Evolutionary conservation across 1,284 basidiomycete genomes (phyloP).

Genomic region (Austroboletus niveus): DNA sequence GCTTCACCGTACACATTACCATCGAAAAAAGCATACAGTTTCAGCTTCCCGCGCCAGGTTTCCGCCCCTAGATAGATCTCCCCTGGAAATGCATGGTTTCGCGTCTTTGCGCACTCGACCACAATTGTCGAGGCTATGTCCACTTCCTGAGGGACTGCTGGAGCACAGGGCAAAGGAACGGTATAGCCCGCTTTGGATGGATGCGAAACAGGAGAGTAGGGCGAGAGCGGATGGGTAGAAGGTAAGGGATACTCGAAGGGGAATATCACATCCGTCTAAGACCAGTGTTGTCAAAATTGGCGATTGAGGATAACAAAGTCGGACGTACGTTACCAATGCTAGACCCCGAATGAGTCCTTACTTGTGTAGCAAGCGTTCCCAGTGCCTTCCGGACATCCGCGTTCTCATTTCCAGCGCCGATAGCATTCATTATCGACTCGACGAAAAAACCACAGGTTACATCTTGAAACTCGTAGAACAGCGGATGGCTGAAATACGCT

Average conservation of each 20-base stretch:
- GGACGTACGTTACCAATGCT: background rate
- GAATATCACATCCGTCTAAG: background rate
- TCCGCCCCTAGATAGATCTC: constrained; percentile 49
- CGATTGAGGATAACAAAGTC: background rate
- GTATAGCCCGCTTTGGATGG: background rate
- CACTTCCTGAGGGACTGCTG: background rate
- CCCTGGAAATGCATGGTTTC: constrained; percentile 42
- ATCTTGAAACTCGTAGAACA: constrained; percentile 31
- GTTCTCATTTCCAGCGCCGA: no score
- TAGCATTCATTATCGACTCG: background rate
- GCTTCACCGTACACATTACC: constrained; percentile 40
- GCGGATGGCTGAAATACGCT: constrained; percentile 40
- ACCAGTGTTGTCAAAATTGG: background rate
- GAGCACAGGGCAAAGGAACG: background rate
- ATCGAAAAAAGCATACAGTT: constrained; percentile 40
- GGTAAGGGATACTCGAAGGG: background rate
- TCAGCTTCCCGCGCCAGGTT: constrained; percentile 17
- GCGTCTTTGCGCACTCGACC: constrained; percentile 13
- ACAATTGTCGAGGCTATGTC: background rate
- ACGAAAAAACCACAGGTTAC: background rate
- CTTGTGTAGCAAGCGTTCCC: background rate
- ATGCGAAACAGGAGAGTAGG: background rate
- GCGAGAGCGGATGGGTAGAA: background rate
- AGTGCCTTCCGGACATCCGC: background rate
- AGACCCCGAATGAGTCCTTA: background rate